phyloP scores from a whole-genome alignment of 352 stramenopile genomes.

The Pythium aquatile region DNA sequence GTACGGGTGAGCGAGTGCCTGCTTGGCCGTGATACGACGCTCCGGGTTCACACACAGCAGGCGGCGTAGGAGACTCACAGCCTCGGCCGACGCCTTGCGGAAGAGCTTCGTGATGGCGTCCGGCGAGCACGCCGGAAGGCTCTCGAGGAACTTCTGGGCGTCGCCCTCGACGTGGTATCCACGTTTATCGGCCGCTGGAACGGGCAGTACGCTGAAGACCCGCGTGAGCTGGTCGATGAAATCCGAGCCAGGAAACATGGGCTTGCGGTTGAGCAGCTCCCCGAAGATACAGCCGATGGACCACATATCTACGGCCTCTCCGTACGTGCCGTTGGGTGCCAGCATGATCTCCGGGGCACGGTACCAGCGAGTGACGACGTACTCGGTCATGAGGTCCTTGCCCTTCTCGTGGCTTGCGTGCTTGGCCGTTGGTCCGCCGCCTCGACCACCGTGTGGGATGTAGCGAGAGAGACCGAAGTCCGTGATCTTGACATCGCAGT shows the following conservation, averaged over 20 bases:
- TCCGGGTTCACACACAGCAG: slow-evolving; percentile 89
- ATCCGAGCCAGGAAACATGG: slow-evolving; percentile 72
- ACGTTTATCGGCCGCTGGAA: slow-evolving; percentile 69
- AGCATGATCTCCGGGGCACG: slow-evolving; percentile 84
- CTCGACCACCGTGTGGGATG: slow-evolving; percentile 41
- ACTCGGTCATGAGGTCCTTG: slow-evolving; percentile 79
- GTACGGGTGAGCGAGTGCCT: slow-evolving; percentile 92
- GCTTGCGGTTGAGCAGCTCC: slow-evolving; percentile 80
- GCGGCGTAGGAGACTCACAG: slow-evolving; percentile 58
- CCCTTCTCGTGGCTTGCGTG: slow-evolving; percentile 42
- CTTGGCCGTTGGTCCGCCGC: slow-evolving; percentile 8
- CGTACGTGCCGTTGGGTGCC: slow-evolving; percentile 73
- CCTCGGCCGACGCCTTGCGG: slow-evolving; percentile 62
- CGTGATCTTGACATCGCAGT: slow-evolving; percentile 86
- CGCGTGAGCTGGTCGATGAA: slow-evolving; percentile 82
- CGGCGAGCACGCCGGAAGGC: slow-evolving; percentile 65
- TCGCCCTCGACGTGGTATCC: slow-evolving; percentile 76
- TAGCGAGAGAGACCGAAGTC: slow-evolving; percentile 81
- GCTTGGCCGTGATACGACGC: slow-evolving; percentile 85
- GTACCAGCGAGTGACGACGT: slow-evolving; percentile 87
- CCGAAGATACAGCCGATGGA: slow-evolving; percentile 93
- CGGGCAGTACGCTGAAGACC: slow-evolving; percentile 69
- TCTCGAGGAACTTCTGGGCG: slow-evolving; percentile 74
- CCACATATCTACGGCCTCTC: slow-evolving; percentile 85
- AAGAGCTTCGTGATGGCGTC: slow-evolving; percentile 69